These are phyloP conservation scores for Metschnikowia peoriensis DNA, from an alignment of 805 yeast genomes.

Conservation along the genomic window DNA sequence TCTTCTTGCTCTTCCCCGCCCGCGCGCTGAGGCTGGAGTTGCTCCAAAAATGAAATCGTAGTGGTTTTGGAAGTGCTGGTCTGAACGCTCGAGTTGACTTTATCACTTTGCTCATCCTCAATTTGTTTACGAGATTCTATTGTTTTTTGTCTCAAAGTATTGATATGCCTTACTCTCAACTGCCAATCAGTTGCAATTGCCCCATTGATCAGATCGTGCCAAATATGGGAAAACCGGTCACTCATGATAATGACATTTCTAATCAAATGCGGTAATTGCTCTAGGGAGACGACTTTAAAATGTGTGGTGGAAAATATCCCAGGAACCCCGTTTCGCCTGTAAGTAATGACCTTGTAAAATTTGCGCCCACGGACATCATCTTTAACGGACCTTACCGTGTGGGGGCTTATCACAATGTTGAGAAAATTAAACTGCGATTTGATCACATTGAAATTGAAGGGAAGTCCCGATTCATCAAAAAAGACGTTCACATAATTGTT, in stretches of 20 bases:
- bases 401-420: constrained; percentile 75
- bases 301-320: constrained; percentile 75
- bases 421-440: constrained; percentile 81
- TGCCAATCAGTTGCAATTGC: constrained; percentile 64
- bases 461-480: constrained; percentile 68
- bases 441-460: constrained; percentile 68
- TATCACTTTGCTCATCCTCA: constrained; percentile 24
- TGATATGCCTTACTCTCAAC: constrained; percentile 58
- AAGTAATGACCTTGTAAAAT: constrained; percentile 61
- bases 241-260: constrained; percentile 66
- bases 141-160: constrained; percentile 28
- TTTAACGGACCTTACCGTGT: constrained; percentile 22
- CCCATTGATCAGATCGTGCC: constrained; percentile 55
- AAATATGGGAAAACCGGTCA: constrained; percentile 69
- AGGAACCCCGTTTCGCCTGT: constrained; percentile 67
- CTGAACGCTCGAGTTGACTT: neutral
- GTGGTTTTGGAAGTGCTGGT: constrained; percentile 15
- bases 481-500: constrained; percentile 78
- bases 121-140: constrained; percentile 25
- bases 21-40: constrained; percentile 19
- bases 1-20: constrained; percentile 1
- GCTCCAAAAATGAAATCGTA: constrained; percentile 34
- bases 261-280: constrained; percentile 59
- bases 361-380: constrained; percentile 10
- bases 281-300: constrained; percentile 63